These are phyloP conservation scores for Amauroascus niger DNA, from an alignment of 2,329 filamentous ascomycete species.

Conservation along the genomic window DNA sequence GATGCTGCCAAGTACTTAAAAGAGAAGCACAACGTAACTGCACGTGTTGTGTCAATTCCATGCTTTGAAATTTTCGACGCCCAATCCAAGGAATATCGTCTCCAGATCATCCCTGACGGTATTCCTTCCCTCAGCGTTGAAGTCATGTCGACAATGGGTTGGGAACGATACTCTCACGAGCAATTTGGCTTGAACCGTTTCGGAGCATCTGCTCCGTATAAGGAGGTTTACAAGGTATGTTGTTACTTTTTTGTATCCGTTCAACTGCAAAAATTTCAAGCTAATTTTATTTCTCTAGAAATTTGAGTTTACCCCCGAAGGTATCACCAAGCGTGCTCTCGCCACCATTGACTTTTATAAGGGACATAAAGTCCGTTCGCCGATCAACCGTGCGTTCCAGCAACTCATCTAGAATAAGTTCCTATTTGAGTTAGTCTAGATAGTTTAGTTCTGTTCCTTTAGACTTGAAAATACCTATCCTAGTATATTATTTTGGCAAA, in stretches of 20 bases:
- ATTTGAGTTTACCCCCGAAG: slow-evolving; percentile 98
- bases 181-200: slow-evolving; percentile 99
- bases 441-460: neutral
- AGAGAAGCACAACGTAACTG: slow-evolving; percentile 76
- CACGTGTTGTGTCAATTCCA: slow-evolving; percentile 88
- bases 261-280: neutral
- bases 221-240: slow-evolving; percentile 87
- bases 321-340: slow-evolving; percentile 86
- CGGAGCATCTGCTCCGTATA: slow-evolving; percentile 93
- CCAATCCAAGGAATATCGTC: slow-evolving; percentile 88
- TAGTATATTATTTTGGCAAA: neutral
- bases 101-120: slow-evolving; percentile 84
- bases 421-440: slow-evolving; percentile 1
- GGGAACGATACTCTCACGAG: slow-evolving; percentile 98
- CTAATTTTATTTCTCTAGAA: slow-evolving; percentile 50
- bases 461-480: neutral
- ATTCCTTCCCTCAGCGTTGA: slow-evolving; percentile 90
- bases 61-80: slow-evolving; percentile 96
- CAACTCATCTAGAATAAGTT: slow-evolving; percentile 67
- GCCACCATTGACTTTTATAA: slow-evolving; percentile 97
- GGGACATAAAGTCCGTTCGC: slow-evolving; percentile 84
- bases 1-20: slow-evolving; percentile 86
- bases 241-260: neutral
- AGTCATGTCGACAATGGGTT: slow-evolving; percentile 93
- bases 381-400: slow-evolving; percentile 94